Evolutionary conservation across 75 land plant genomes (phyloP).

Genomic region (Picea glauca): DNA sequence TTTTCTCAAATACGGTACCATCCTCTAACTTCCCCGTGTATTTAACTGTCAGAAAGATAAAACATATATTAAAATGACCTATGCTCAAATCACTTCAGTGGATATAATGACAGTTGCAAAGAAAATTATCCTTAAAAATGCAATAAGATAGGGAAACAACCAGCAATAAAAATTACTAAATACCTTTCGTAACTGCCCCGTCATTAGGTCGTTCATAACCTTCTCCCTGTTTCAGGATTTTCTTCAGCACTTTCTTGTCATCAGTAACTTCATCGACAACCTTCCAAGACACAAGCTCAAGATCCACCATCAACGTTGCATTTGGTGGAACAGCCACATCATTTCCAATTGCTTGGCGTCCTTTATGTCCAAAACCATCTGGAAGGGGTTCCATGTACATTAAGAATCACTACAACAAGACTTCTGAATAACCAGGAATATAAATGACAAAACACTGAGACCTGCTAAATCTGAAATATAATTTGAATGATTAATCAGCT

Average conservation of each 20-base stretch:
- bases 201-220: conserved; percentile 78
- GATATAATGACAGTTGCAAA: not conserved
- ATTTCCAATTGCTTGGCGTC: conserved; percentile 37
- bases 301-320: conserved; percentile 46
- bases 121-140: not conserved
- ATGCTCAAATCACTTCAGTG: not conserved
- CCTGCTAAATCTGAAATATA: not conserved
- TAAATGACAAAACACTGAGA: not conserved
- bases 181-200: conserved; percentile 63
- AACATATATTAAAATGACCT: not conserved
- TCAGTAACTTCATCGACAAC: conserved; percentile 55
- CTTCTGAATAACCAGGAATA: not conserved
- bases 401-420: not conserved
- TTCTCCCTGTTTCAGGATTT: conserved; percentile 66
- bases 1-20: conserved; percentile 70
- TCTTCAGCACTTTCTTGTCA: conserved; percentile 73
- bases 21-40: conserved; percentile 58
- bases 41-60: conserved; percentile 43
- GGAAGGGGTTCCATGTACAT: not conserved
- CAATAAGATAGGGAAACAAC: not conserved
- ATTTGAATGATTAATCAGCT: not conserved
- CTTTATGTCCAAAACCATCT: conserved; percentile 83
- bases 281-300: conserved; percentile 78
- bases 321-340: conserved; percentile 58
- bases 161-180: not conserved